Evolutionary conservation across 805 yeast species (phyloP).

Genomic region (Wickerhamomyces hampshirensis): DNA sequence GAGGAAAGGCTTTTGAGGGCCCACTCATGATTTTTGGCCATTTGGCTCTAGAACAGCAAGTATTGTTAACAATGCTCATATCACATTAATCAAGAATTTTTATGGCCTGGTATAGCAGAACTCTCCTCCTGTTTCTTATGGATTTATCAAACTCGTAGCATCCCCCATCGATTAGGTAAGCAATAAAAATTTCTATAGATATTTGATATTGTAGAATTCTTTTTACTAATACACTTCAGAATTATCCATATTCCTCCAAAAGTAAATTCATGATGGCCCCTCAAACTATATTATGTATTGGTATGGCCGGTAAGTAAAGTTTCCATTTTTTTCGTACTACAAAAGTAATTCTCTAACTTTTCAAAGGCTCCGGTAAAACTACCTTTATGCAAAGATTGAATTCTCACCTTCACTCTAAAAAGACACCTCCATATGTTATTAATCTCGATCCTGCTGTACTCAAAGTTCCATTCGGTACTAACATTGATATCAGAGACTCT

Average conservation of each 20-base stretch:
- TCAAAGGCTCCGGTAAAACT: conserved; percentile 74
- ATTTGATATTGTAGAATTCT: too few relatives aligned
- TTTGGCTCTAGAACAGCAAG: too few relatives aligned
- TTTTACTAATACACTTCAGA: too few relatives aligned
- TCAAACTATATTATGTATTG: conserved; percentile 46
- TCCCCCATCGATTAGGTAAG: too few relatives aligned
- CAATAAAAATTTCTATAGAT: too few relatives aligned
- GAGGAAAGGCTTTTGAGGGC: conserved; percentile 47
- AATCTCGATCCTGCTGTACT: conserved; percentile 96
- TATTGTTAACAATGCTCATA: too few relatives aligned
- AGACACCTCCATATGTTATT: conserved; percentile 81
- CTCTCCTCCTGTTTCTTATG: too few relatives aligned
- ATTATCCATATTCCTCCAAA: background rate
- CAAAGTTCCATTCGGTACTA: conserved; percentile 89
- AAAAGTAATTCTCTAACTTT: background rate
- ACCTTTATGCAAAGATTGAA: conserved; percentile 95
- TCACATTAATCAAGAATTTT: background rate
- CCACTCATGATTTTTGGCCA: too few relatives aligned
- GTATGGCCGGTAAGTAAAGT: conserved; percentile 48
- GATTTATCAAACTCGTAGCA: too few relatives aligned
- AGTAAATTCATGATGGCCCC: conserved; percentile 27
- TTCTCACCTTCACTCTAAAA: conserved; percentile 73
- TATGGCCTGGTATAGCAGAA: background rate
- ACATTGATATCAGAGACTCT: conserved; percentile 94
- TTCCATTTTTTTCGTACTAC: background rate